Base-by-base conservation (phyloP, 2,329 filamentous ascomycete genomes). In the Aspergillus eucalypticola region DNA sequence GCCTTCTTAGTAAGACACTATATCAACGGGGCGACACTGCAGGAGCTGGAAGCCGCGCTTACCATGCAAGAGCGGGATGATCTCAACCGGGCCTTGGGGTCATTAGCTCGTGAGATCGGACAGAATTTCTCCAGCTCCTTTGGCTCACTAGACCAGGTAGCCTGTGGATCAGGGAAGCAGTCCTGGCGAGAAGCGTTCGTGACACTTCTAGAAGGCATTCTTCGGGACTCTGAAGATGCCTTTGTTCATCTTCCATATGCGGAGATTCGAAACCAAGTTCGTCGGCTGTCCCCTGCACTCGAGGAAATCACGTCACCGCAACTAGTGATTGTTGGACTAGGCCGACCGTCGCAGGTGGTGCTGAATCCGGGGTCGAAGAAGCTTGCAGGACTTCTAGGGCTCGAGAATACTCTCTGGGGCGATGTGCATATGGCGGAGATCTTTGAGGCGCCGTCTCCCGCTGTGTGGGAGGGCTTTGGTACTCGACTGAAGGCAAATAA, bases 141-240 rank as follows among this genome's bases (percentile, higher is more conserved):
- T 65, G 85, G 85, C 3, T 70, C 79, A n/a, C 72, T 81, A 8
- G 76, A 79, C 44, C 74, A 77, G 54, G 82, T 84, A 5, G 77
- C 78, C 46, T 69, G 69, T 13, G 78, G 79, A n/a, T 71, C 70
- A 23, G 82, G 83, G 15, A 77, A 71, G 58, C 67, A 64, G n/a
- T 81, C 80, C 3, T 87, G 85, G 85, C 75, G 77, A 56, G 78
- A 82, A 58, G 81, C 80, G 11, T 87, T 86, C 64, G 71, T 79
- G 23, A 66, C 69, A 5, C 76, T 86, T 41, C 73, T 86, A 19
- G 84, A 86, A 67, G 74, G 78, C 10, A 73, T 81, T 8, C 73
- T 87, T 23, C 82, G 83, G 15, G 84, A 87, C 65, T 82, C 80
- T 15, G 85, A 87, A 67, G 84, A 87, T 60, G 82, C 83, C 71